Evolutionary conservation across 306 rosid species (phyloP).

Genomic region (Begonia masoniana): DNA sequence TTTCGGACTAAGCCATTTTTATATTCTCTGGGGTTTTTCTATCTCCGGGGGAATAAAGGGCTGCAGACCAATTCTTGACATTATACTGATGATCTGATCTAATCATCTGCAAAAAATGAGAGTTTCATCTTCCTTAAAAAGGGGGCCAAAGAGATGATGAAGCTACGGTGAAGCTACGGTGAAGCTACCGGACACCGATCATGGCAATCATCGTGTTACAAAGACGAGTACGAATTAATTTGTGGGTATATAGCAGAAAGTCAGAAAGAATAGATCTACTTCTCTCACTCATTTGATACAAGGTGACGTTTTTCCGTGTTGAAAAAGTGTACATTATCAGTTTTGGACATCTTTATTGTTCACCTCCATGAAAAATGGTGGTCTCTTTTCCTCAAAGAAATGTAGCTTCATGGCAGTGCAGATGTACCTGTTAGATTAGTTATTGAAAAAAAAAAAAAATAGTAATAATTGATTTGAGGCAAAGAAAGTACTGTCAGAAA

Average conservation of each 20-base stretch:
- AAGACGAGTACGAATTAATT: conserved; percentile 43
- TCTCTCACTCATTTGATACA: conserved; percentile 26
- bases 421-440: too few relatives aligned
- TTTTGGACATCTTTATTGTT: conserved; percentile 34
- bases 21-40: conserved; percentile 52
- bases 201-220: conserved; percentile 4
- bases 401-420: conserved; percentile 1
- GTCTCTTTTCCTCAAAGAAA: conserved; percentile 5
- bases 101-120: conserved; percentile 12
- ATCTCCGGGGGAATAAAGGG: conserved; percentile 57
- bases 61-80: conserved; percentile 30
- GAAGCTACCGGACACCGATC: not conserved
- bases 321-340: conserved; percentile 68
- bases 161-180: not conserved
- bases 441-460: too few relatives aligned
- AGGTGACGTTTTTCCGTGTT: conserved; percentile 16
- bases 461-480: too few relatives aligned
- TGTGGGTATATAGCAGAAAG: conserved; percentile 44
- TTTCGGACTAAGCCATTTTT: conserved; percentile 27
- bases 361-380: conserved; percentile 14
- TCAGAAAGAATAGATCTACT: conserved; percentile 21
- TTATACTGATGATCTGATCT: conserved; percentile 22
- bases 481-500: too few relatives aligned
- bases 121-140: not conserved
- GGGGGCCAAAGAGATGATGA: not conserved